These are phyloP conservation scores for Metschnikowia vanudenii DNA, from an alignment of 805 yeast genomes.

Conservation along the genomic window DNA sequence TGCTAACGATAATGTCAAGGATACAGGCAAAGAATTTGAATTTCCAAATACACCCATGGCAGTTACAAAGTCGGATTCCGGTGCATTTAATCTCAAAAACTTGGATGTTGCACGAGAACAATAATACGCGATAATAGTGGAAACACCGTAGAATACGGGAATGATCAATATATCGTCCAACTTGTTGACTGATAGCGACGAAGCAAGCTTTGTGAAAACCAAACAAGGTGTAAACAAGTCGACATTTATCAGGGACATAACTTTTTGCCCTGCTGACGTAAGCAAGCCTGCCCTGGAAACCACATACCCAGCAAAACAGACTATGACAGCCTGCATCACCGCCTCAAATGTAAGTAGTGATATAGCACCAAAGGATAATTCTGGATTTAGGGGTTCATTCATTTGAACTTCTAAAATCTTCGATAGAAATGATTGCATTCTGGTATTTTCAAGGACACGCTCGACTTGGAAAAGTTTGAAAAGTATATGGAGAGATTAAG, in stretches of 20 bases:
- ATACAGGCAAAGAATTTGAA: slow-evolving; percentile 91
- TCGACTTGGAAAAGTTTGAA: background rate
- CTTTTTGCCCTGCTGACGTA: slow-evolving; percentile 70
- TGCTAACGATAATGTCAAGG: slow-evolving; percentile 76
- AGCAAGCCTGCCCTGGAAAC: slow-evolving; percentile 75
- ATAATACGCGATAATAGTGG: slow-evolving; percentile 71
- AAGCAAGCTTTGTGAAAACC: slow-evolving; percentile 77
- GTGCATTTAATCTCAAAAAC: slow-evolving; percentile 56
- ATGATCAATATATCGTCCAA: slow-evolving; percentile 78
- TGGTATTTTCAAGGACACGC: no score
- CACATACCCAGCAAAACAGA: slow-evolving; percentile 82
- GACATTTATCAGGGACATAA: slow-evolving; percentile 75
- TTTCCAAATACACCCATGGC: slow-evolving; percentile 98
- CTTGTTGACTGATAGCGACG: slow-evolving; percentile 68
- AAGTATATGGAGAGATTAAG: background rate
- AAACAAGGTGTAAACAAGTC: slow-evolving; percentile 93
- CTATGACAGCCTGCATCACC: slow-evolving; percentile 82
- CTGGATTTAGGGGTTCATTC: slow-evolving; percentile 17
- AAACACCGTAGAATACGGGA: slow-evolving; percentile 78
- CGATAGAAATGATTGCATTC: slow-evolving; percentile 2
- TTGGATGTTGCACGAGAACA: slow-evolving; percentile 59
- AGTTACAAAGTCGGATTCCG: slow-evolving; percentile 86
- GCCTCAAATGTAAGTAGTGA: slow-evolving; percentile 84
- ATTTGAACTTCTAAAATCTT: slow-evolving; percentile 3
- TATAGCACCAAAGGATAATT: slow-evolving; percentile 42